Conservation (phyloP, 2,329 filamentous ascomycete species). For the Botrytis galanthina region DNA sequence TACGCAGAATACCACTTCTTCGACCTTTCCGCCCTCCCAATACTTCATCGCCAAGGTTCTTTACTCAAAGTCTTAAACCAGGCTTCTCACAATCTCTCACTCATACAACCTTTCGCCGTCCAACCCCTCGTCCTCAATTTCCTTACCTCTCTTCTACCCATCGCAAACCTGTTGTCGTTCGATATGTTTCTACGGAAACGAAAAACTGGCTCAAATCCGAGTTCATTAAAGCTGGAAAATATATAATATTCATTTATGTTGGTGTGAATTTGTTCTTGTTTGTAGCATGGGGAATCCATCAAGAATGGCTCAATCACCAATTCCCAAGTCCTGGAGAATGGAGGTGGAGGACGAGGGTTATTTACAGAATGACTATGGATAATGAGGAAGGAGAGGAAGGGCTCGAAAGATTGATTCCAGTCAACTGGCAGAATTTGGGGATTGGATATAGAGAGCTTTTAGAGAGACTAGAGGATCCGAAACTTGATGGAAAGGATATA, state of each 20-base stretch:
- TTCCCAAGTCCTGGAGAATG: conserved; percentile 84
- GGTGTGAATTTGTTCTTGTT: conserved; percentile 58
- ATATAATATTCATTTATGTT: conserved; percentile 63
- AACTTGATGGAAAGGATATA: conserved; percentile 66
- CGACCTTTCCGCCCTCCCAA: conserved; percentile 42
- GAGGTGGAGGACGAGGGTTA: conserved; percentile 67
- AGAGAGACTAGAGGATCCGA: conserved; percentile 65
- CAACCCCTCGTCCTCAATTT: conserved; percentile 56
- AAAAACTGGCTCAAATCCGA: conserved; percentile 69
- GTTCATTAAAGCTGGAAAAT: conserved; percentile 66
- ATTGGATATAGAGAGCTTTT: conserved; percentile 59
- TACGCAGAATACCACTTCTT: conserved; percentile 43
- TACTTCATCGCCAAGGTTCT: conserved; percentile 44
- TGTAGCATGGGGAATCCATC: conserved; percentile 63
- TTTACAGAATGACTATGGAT: conserved; percentile 54
- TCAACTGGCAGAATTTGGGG: conserved; percentile 67
- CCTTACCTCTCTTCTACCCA: conserved; percentile 56
- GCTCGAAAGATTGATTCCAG: conserved; percentile 11
- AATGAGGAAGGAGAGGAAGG: conserved; percentile 26
- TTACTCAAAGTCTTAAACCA: conserved; percentile 51
- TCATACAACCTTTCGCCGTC: conserved; percentile 20
- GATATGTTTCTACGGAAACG: conserved; percentile 77
- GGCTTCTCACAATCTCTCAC: conserved; percentile 37
- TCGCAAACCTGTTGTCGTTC: conserved; percentile 47
- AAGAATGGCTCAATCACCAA: conserved; percentile 71